These are phyloP conservation scores for Acanthamoeba lenticulata DNA, from an alignment of 208 protist genomes.

Conservation along the genomic window DNA sequence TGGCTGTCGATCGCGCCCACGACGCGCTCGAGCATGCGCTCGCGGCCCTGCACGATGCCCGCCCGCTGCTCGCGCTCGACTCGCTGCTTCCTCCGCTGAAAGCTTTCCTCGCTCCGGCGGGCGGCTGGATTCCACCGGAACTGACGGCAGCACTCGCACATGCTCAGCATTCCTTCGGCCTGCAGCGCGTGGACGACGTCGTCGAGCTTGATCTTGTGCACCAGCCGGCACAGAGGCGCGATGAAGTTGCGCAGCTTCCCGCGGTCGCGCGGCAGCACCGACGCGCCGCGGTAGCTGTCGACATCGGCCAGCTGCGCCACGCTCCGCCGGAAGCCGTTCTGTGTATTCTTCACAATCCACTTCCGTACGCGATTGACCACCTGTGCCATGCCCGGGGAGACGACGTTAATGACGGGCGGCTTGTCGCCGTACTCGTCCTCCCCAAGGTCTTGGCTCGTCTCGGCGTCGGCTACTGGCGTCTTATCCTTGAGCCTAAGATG, in stretches of 20 bases:
- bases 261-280: background rate
- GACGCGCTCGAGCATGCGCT: background rate
- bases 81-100: background rate
- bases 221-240: background rate
- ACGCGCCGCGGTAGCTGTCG: background rate
- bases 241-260: background rate
- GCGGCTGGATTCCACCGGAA: background rate
- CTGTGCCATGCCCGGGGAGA: background rate
- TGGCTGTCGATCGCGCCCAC: background rate
- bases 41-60: background rate
- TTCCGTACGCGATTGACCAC: background rate
- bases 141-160: background rate
- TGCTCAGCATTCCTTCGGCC: background rate
- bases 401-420: background rate
- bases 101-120: background rate
- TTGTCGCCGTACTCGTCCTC: background rate
- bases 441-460: background rate
- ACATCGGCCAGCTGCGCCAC: background rate
- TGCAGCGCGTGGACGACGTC: background rate
- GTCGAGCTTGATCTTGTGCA: background rate
- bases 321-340: background rate
- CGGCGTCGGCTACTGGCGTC: too few species aligned
- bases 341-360: conserved; percentile 14
- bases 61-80: background rate
- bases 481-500: too few species aligned